These are phyloP conservation scores for Plasmodium inui DNA, from an alignment of 169 alveolate genomes.

Conservation along the genomic window DNA sequence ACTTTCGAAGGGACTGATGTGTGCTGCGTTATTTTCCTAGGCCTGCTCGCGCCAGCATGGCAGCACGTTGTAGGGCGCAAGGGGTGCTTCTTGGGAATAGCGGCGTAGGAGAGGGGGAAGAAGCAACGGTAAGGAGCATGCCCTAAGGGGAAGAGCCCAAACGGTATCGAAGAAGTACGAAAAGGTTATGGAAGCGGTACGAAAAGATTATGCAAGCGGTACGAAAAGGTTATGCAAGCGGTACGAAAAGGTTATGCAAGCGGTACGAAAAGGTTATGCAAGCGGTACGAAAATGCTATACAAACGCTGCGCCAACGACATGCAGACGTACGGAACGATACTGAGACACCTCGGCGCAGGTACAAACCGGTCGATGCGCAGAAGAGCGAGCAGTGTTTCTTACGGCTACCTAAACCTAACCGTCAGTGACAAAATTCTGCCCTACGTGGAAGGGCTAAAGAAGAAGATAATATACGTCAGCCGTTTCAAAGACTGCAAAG, in stretches of 20 bases:
- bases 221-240: too few relatives aligned
- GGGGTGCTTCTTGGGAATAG: not conserved
- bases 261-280: not conserved
- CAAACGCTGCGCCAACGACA: not conserved
- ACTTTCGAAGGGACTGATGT: not conserved
- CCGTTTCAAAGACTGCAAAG: slow-evolving; percentile 34
- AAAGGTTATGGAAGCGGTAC: too few relatives aligned
- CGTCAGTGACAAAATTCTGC: slow-evolving; percentile 2
- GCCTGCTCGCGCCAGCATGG: not conserved
- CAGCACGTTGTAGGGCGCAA: not conserved
- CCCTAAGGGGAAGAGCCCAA: not conserved
- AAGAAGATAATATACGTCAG: slow-evolving; percentile 34
- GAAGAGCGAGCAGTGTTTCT: not conserved
- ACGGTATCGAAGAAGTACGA: too few relatives aligned
- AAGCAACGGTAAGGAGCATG: not conserved
- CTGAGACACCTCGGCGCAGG: not conserved
- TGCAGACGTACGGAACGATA: not conserved
- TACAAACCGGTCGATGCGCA: not conserved
- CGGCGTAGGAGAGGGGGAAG: not conserved
- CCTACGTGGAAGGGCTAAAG: slow-evolving; percentile 30
- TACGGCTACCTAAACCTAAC: slow-evolving; percentile 41
- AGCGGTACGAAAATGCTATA: not conserved
- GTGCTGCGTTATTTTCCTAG: not conserved
- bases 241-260: too few relatives aligned
- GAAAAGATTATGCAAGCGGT: too few relatives aligned